Evolutionary conservation across 1,284 basidiomycete genomes (phyloP), one percentile per base, ranked within the genome.

Genomic region (Trametes pubescens): DNA sequence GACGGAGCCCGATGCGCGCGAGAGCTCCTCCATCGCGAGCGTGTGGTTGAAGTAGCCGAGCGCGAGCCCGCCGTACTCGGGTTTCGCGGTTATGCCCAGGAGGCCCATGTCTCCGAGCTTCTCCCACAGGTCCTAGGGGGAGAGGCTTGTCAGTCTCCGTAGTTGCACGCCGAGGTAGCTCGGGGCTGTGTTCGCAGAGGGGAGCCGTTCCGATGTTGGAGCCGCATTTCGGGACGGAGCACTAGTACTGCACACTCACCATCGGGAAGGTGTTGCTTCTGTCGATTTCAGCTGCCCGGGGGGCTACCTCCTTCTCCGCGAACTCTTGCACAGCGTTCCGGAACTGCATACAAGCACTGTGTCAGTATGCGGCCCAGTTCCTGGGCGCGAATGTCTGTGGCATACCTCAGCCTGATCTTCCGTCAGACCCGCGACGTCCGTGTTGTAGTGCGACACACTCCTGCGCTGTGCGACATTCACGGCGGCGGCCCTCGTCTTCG

Each of bases 1-100:
- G 37, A 98, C 90, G 3, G 93, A 94, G 24, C 95, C 96, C 7
- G 94, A 96, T 8, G 94, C 93, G 32, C 89, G 82, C 29, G 95
- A 96, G 59, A 98, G 81, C 70, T 94, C 92, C 79, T 98, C 95
- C 95, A 97, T 96, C 4, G 93, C 95, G 51, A 98, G 83, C 2
- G 91, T 91, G 76, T 98, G 95, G 64, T 95, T 87, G 62, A 96
- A 84, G 78, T 97, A 98, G 7, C 93, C 93, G 63, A 93, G 81
- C 2, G 83, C 86, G 46, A 95, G 82, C 4, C 95, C 95, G 22
- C 90, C 89, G 72, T 93, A 93, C 68, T 92, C 82, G 52, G 91
- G 84, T 16, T 89, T 85, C 10, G 92, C 93, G 6, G 95, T 97
- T 43, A 97, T 85, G 43, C 95, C 95, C 18, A 92, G 84, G 21